Base-by-base conservation (phyloP, 2,329 filamentous ascomycete genomes). In the Fusarium drepaniforme region DNA sequence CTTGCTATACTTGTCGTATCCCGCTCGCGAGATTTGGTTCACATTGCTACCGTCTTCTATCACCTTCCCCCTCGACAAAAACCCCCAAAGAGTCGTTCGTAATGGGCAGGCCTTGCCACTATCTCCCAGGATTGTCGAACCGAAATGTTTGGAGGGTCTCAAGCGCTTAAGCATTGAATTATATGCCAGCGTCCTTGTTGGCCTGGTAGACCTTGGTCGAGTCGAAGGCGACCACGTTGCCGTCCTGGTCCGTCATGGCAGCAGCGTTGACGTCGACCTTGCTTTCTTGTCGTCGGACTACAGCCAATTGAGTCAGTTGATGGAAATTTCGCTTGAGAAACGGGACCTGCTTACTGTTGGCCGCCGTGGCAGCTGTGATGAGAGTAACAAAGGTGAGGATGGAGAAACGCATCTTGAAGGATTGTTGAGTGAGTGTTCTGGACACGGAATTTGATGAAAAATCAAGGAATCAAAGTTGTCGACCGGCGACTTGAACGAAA, bases 371-470 rank as follows among this genome's bases (percentile, higher is more conserved):
- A 77, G 85, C 82, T 66, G 86, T 82, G 80, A 84, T 82, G 72
- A 90, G 80, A 72, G 87, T 82, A 76, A 88, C 81, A 72, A 89
- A 67, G 77, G 85, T 83, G 77, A 87, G 72, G 72, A 86, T 71
- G 69, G 86, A 84, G 85, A 86, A 87, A 85, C 89, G 86, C 88
- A 90, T 90, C 70, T 84, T 89, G 85, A 82, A 80, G 76, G 46
- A 42, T 62, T 37, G 63, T 64, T 58, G 53, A 28, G 53, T 58
- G 53, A 28, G 53, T 58, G 53, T 58, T 25, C 30, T 58, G 53
- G 58, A 66, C 78, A 66, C 78, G 71, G 75, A 44, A 33, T 46
- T 46, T 46, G 28, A 25, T 59, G n/a, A 25, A 33, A 30, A 35
- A n/a, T 33, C 70, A 75, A 64, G 75, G 80, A 76, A 80, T 77